Evolutionary conservation across 257 asterid species (phyloP).

Genomic region (Fraxinus cuspidata): DNA sequence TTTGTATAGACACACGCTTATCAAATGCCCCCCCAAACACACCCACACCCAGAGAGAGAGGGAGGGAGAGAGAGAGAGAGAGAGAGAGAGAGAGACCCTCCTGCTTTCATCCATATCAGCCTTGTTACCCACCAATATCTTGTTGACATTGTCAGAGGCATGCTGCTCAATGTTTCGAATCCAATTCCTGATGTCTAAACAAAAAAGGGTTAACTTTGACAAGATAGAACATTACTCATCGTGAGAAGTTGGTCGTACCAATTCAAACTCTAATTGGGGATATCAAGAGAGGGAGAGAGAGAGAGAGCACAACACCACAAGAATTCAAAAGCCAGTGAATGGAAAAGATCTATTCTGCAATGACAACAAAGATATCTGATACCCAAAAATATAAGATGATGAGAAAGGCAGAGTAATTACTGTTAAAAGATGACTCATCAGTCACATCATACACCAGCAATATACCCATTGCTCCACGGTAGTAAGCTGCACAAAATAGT

Average conservation of each 20-base stretch:
- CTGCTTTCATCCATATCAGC: constrained; percentile 82
- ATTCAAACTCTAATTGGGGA: not conserved
- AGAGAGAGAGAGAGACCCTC: constrained; percentile 47
- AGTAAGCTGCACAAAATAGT: constrained; percentile 55
- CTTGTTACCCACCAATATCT: constrained; percentile 71
- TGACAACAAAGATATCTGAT: not conserved
- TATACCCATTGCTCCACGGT: constrained; percentile 77
- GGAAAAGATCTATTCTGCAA: not conserved
- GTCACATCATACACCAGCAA: constrained; percentile 74
- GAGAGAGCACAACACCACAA: not conserved
- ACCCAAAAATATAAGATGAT: constrained; percentile 9
- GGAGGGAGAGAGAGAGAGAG: constrained; percentile 11
- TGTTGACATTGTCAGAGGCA: constrained; percentile 75
- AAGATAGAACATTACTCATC: constrained; percentile 18
- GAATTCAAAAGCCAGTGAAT: not conserved
- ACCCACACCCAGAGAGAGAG: not conserved
- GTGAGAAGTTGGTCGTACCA: not conserved
- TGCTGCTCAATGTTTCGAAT: constrained; percentile 74
- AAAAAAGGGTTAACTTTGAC: constrained; percentile 22
- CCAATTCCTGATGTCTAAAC: constrained; percentile 70
- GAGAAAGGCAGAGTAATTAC: constrained; percentile 35
- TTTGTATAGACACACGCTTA: no score
- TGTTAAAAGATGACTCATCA: constrained; percentile 70
- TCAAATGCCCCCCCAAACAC: constrained; percentile 6
- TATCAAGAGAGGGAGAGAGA: not conserved